These are phyloP conservation scores for Eremothecium cymbalariae DNA, from an alignment of 1,139 yeast species.

Conservation along the genomic window DNA sequence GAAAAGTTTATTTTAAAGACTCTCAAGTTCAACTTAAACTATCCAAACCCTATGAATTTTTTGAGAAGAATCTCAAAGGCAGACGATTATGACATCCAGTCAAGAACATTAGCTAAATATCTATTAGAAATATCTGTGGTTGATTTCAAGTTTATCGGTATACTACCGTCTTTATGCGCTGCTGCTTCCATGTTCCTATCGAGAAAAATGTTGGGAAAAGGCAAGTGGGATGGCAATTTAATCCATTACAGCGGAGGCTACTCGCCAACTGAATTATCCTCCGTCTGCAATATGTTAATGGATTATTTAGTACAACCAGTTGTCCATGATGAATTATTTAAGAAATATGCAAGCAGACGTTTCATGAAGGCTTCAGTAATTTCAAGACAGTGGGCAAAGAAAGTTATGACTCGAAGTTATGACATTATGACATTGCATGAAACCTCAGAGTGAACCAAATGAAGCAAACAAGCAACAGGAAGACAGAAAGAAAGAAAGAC, in stretches of 20 bases:
- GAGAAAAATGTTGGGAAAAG: slow-evolving; percentile 64
- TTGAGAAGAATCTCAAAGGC: slow-evolving; percentile 89
- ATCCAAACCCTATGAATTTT: slow-evolving; percentile 93
- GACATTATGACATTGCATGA: slow-evolving; percentile 35
- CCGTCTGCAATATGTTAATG: slow-evolving; percentile 64
- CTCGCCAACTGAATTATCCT: slow-evolving; percentile 59
- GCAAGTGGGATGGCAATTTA: slow-evolving; percentile 74
- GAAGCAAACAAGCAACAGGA: no score
- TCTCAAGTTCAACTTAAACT: slow-evolving; percentile 69
- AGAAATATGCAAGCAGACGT: slow-evolving; percentile 84
- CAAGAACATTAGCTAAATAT: slow-evolving; percentile 87
- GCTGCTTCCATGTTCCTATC: slow-evolving; percentile 91
- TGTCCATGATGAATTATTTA: slow-evolving; percentile 86
- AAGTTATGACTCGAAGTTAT: slow-evolving; percentile 33
- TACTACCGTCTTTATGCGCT: slow-evolving; percentile 73
- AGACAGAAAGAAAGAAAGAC: no score
- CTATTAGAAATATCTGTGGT: slow-evolving; percentile 73
- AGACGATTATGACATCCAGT: slow-evolving; percentile 87
- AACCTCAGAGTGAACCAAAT: slow-evolving; percentile 11
- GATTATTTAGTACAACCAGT: slow-evolving; percentile 79
- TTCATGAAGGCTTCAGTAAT: slow-evolving; percentile 85
- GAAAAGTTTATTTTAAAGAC: slow-evolving; percentile 76
- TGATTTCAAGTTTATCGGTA: slow-evolving; percentile 73
- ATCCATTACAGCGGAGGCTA: slow-evolving; percentile 93
- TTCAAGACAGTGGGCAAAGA: slow-evolving; percentile 87